phyloP scores from a whole-genome alignment of 768 basidiomycete genomes.

The Phlebiopsis gigantea region DNA sequence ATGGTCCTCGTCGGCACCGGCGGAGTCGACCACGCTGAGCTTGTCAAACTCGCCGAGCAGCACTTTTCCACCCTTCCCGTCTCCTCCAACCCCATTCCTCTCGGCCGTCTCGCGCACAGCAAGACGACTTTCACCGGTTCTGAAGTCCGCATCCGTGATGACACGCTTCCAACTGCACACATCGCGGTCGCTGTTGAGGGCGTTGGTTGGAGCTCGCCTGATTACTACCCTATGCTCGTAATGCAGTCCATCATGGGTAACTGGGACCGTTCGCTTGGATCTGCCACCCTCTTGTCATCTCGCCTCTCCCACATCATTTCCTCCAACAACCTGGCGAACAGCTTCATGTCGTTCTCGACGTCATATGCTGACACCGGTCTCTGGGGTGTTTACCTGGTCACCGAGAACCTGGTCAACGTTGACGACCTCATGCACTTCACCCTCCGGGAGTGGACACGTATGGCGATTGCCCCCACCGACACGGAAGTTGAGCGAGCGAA shows the following conservation, averaged over 20 bases:
- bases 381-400: conserved; percentile 97
- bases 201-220: conserved; percentile 95
- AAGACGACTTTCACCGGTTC: conserved; percentile 86
- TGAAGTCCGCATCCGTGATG: conserved; percentile 93
- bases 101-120: conserved; percentile 73
- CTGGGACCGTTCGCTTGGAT: conserved; percentile 97
- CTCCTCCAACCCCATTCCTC: conserved; percentile 81
- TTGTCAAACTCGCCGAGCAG: conserved; percentile 92
- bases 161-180: conserved; percentile 83
- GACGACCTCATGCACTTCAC: conserved; percentile 95
- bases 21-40: conserved; percentile 85
- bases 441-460: conserved; percentile 91
- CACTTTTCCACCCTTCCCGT: conserved; percentile 88
- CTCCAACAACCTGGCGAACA: conserved; percentile 94
- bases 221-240: conserved; percentile 99
- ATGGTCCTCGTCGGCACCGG: conserved; percentile 99
- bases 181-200: conserved; percentile 97
- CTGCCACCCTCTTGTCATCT: conserved; percentile 84
- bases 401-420: conserved; percentile 90
- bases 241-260: conserved; percentile 98
- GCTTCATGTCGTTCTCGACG: conserved; percentile 99
- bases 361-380: conserved; percentile 98
- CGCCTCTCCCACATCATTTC: conserved; percentile 89
- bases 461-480: conserved; percentile 80
- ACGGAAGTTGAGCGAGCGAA: conserved; percentile 96